Conservation (phyloP, 257 asterid species). For the Solanum piurae region DNA sequence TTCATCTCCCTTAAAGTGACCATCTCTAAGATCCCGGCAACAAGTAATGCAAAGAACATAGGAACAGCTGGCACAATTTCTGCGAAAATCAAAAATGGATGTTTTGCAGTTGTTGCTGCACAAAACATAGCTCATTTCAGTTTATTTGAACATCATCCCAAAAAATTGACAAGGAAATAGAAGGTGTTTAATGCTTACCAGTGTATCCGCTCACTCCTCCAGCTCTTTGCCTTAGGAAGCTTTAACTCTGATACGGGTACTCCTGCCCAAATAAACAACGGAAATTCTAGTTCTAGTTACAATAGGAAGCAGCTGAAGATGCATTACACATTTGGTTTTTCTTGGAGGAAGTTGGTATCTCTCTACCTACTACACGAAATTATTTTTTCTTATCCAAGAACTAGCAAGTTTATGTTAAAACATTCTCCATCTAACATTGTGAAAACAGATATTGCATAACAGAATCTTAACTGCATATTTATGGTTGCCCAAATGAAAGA, state of each 20-base stretch:
- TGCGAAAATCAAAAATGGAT: constrained; percentile 51
- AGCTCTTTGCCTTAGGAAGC: constrained; percentile 15
- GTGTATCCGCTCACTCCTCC: constrained; percentile 38
- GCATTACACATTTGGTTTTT: background rate
- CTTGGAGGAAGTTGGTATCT: background rate
- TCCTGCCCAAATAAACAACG: constrained; percentile 31
- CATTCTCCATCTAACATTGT: background rate
- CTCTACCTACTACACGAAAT: background rate
- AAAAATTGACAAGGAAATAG: background rate
- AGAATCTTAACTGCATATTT: background rate
- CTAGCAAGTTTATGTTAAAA: background rate
- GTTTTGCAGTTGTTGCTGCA: constrained; percentile 78
- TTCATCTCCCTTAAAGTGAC: constrained; percentile 37
- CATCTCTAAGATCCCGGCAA: constrained; percentile 67
- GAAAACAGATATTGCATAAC: background rate
- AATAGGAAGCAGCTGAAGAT: background rate
- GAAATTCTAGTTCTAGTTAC: background rate
- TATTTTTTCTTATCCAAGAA: background rate
- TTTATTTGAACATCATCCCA: background rate
- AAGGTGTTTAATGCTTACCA: constrained; percentile 34
- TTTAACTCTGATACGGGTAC: constrained; percentile 38
- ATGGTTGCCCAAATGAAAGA: background rate
- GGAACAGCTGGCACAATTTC: constrained; percentile 61
- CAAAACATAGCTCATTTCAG: background rate
- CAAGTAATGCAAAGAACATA: constrained; percentile 79